Evolutionary conservation across 495 filamentous ascomycete genomes (phyloP).

Genomic region (Penicillium bialowiezense): DNA sequence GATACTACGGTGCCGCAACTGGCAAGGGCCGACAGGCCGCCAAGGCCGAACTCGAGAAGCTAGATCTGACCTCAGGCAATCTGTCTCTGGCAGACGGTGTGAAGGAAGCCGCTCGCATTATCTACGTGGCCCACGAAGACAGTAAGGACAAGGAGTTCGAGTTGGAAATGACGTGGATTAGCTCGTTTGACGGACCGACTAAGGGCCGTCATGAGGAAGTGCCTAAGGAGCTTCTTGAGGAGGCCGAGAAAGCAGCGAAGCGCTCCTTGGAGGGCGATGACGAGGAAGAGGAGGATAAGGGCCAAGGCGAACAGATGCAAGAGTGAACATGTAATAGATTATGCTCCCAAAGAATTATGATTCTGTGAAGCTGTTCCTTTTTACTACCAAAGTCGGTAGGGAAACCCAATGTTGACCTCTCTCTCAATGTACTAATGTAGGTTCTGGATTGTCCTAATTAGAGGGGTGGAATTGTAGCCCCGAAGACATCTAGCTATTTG

Average conservation of each 20-base stretch:
- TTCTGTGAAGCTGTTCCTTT: slow-evolving; percentile 6
- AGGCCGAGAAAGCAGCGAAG: slow-evolving; percentile 87
- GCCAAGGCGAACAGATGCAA: slow-evolving; percentile 67
- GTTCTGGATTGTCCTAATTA: too few species aligned
- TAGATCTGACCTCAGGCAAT: slow-evolving; percentile 74
- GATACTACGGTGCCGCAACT: slow-evolving; percentile 96
- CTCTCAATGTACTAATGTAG: too few species aligned
- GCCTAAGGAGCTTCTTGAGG: slow-evolving; percentile 80
- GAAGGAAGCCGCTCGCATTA: slow-evolving; percentile 94
- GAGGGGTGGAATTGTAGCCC: slow-evolving; percentile 1
- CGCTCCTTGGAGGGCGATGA: slow-evolving; percentile 65
- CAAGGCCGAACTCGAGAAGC: slow-evolving; percentile 96
- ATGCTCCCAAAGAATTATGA: slow-evolving; percentile 16
- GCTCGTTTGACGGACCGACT: slow-evolving; percentile 74
- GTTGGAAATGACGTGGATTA: slow-evolving; percentile 98
- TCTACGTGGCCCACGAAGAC: slow-evolving; percentile 94
- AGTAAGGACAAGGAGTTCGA: slow-evolving; percentile 99
- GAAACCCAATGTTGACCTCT: too few species aligned
- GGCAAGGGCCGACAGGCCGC: slow-evolving; percentile 94
- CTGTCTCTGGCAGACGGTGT: slow-evolving; percentile 84
- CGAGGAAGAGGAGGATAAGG: slow-evolving; percentile 67
- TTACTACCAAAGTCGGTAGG: slow-evolving; percentile 1
- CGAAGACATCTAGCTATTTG: background rate
- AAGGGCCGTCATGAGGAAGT: slow-evolving; percentile 90
- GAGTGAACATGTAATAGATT: slow-evolving; percentile 50